These are phyloP conservation scores for Sugiyamaella chiloensis DNA, from an alignment of 805 yeast species.

Conservation along the genomic window DNA sequence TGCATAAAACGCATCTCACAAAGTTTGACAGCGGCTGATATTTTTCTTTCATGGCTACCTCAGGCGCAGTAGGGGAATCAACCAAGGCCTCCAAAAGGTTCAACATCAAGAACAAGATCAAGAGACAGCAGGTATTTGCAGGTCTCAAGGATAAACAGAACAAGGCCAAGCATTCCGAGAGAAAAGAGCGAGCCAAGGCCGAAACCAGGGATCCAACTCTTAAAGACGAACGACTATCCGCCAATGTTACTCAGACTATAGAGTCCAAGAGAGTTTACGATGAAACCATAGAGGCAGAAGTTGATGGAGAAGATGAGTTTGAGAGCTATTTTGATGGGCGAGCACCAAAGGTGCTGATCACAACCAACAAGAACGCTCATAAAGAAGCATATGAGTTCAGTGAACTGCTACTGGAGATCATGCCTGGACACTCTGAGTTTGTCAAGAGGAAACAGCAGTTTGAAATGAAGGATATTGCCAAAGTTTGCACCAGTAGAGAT, in stretches of 20 bases:
- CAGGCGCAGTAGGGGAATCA: conserved; percentile 1
- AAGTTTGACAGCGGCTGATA: background rate
- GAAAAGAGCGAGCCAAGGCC: conserved; percentile 82
- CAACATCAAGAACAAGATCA: conserved; percentile 54
- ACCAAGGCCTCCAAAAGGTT: background rate
- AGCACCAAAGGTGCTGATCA: conserved; percentile 83
- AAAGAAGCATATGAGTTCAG: conserved; percentile 89
- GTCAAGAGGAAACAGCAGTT: conserved; percentile 84
- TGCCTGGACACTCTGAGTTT: conserved; percentile 76
- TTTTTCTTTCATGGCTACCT: conserved; percentile 2
- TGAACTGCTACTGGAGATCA: conserved; percentile 73
- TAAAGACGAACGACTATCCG: conserved; percentile 71
- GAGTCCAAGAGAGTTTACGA: conserved; percentile 83
- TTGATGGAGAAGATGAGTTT: conserved; percentile 52
- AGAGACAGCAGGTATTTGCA: conserved; percentile 74
- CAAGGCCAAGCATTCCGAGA: conserved; percentile 69
- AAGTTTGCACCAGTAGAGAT: conserved; percentile 74
- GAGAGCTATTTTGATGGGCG: conserved; percentile 52
- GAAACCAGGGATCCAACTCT: conserved; percentile 81
- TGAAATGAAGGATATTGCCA: conserved; percentile 81
- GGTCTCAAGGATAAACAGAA: conserved; percentile 70
- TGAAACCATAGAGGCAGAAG: conserved; percentile 60
- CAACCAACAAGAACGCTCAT: conserved; percentile 84
- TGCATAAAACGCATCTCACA: no score
- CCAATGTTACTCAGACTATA: conserved; percentile 76